Base-by-base conservation (phyloP, 805 yeast genomes). In the Maudiozyma turicensis region DNA sequence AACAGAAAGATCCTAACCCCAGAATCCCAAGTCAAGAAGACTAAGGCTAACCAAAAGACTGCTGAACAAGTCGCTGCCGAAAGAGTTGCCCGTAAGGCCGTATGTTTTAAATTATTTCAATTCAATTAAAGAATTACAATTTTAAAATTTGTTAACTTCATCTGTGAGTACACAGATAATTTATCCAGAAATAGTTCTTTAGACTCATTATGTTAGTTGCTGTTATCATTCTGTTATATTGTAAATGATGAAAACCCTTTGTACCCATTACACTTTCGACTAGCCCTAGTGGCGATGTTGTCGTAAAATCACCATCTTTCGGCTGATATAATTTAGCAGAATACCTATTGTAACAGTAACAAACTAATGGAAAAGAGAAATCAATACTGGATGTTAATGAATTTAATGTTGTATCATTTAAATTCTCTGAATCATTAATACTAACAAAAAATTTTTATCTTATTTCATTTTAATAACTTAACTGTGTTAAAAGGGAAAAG, bases 11-110 rank as follows among this genome's bases (percentile, higher is more conserved):
- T 72, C 62, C 68, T 72, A 58, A 72, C 72, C 58, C 95, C 95
- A 80, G 95, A 86, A 81, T 74, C 93, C 70, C 84, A 82, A 72
- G 74, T 82, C 73, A 86, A 86, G 82, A 82, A 84, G 79, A 72
- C 83, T 66, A 80, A 84, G 78, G 81, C 84, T 72, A 78, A 80
- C 71, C 81, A 82, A 68, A 84, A 84, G 80, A 74, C 80, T 66
- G 78, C 82, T 61, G 86, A 81, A 69, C 79, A 81, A 72, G 78
- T 84, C 67, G 82, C 86, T 70, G 89, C 87, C 67, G 90, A 80
- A 69, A 83, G 80, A 76, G 77, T 73, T 69, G 84, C 82, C 60
- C 79, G 88, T 73, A 78, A 80, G 74, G 81, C 80, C 68, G 95
- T 86, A 84, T 73, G 95, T 85, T 59, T 38, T 6, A 15, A 15